phyloP scores from a whole-genome alignment of 108 stramenopile genomes.

The Phaeodactylum tricornutum region DNA sequence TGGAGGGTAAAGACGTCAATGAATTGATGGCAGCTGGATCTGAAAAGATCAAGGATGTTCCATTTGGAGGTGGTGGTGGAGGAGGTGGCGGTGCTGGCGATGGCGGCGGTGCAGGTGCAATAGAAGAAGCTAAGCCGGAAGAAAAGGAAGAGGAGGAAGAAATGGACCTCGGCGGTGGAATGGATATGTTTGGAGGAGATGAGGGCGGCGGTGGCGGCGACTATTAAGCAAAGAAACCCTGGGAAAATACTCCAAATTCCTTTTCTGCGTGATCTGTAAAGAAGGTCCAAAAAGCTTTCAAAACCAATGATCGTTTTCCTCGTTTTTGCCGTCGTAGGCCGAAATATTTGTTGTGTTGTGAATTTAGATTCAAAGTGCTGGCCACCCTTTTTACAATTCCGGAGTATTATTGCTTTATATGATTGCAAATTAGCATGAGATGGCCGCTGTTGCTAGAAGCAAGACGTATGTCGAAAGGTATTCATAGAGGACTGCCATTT shows the following conservation, averaged over 20 bases:
- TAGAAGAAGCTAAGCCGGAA: slow-evolving; percentile 28
- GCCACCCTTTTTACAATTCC: too few species aligned
- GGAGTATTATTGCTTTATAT: too few species aligned
- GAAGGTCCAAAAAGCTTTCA: too few species aligned
- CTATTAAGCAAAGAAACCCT: slow-evolving; percentile 19
- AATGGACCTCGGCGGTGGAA: slow-evolving; percentile 47
- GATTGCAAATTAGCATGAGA: too few species aligned
- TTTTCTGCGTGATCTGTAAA: neutral
- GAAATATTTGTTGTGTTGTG: too few species aligned
- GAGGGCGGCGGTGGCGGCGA: slow-evolving; percentile 25
- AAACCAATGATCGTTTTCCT: too few species aligned
- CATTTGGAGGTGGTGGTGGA: slow-evolving; percentile 85
- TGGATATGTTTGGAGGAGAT: slow-evolving; percentile 80
- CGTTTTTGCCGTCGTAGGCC: too few species aligned
- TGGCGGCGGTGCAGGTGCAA: slow-evolving; percentile 34
- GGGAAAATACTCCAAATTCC: neutral
- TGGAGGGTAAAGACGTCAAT: slow-evolving; percentile 80
- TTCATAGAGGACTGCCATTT: too few species aligned
- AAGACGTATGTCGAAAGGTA: too few species aligned
- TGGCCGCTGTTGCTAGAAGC: too few species aligned
- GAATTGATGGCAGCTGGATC: slow-evolving; percentile 75
- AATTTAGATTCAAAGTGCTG: too few species aligned
- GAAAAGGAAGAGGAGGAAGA: slow-evolving; percentile 40
- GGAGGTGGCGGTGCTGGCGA: slow-evolving; percentile 55
- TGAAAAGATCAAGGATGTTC: slow-evolving; percentile 87